A percentile compares a stretch with the other conserved stretches of the same genome.
Conservation (phyloP, 2,329 filamentous ascomycete genomes). For the Beauveria brongniartii region DNA sequence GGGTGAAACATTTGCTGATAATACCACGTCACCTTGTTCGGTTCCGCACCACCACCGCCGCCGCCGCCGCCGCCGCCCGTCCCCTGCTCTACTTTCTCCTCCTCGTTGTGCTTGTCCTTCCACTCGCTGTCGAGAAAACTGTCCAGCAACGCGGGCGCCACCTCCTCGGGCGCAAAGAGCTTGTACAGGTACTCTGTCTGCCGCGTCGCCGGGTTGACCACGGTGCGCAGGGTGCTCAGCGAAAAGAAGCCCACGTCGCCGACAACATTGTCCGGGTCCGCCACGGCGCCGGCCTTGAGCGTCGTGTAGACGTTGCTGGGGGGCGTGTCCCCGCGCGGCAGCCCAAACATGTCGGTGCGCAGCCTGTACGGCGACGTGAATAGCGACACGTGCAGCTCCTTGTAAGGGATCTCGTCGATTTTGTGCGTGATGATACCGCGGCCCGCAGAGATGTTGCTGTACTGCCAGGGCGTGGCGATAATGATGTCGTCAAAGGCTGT, state of each 20-base stretch:
- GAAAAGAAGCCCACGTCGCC: constrained; percentile 78
- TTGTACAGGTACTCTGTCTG: constrained; percentile 54
- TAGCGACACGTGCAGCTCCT: constrained; percentile 78
- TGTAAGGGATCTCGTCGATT: constrained; percentile 79
- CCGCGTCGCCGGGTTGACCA: constrained; percentile 51
- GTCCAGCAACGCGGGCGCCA: constrained; percentile 46
- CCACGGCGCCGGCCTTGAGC: constrained; percentile 51
- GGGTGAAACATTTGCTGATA: constrained; percentile 71
- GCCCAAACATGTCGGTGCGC: constrained; percentile 64
- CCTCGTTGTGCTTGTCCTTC: constrained; percentile 32
- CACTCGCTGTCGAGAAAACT: constrained; percentile 41
- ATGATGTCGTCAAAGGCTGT: constrained; percentile 70
- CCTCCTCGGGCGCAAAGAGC: constrained; percentile 50
- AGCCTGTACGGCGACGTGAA: constrained; percentile 72
- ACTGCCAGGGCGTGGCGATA: constrained; percentile 78
- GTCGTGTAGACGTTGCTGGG: constrained; percentile 81
- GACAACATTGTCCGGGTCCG: constrained; percentile 47
- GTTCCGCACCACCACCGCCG: constrained; percentile 18
- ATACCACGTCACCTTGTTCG: constrained; percentile 58
- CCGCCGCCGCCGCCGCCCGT: constrained; percentile 13
- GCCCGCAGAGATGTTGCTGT: constrained; percentile 57
- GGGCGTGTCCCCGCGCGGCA: constrained; percentile 46
- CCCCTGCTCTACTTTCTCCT: constrained; percentile 24
- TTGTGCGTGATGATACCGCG: constrained; percentile 57
- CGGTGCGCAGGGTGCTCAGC: constrained; percentile 62